Conservation (phyloP, 371 early-diverging fungal species). For the Circinella minor region DNA sequence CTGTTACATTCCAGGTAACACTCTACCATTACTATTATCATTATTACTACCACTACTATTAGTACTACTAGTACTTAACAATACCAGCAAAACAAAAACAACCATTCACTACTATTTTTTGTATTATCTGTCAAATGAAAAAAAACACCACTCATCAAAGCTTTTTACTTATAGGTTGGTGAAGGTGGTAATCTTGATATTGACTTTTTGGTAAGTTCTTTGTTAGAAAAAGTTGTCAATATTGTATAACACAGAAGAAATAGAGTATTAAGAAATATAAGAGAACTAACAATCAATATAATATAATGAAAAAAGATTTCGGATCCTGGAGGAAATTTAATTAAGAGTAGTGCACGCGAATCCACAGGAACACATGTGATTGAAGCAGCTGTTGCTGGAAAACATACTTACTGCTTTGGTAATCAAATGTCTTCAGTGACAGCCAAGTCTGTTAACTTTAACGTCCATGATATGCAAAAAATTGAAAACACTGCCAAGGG, state of each 20-base stretch:
- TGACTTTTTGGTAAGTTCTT: slow-evolving; percentile 70
- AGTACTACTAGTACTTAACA: no score
- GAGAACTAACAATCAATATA: not conserved
- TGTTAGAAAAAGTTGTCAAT: no score
- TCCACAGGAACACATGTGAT: slow-evolving; percentile 60
- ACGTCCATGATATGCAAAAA: slow-evolving; percentile 43
- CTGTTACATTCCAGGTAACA: slow-evolving; percentile 66
- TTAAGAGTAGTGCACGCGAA: slow-evolving; percentile 52
- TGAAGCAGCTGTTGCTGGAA: slow-evolving; percentile 59
- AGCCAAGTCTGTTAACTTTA: slow-evolving; percentile 62
- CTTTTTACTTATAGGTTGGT: slow-evolving; percentile 51
- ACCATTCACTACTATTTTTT: no score
- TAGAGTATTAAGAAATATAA: not conserved
- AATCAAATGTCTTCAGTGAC: slow-evolving; percentile 61
- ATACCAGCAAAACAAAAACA: no score
- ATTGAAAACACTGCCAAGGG: slow-evolving; percentile 28
- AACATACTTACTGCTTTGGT: slow-evolving; percentile 78
- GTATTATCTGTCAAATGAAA: no score
- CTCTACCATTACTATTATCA: no score
- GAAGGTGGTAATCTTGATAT: slow-evolving; percentile 72
- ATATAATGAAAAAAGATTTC: slow-evolving; percentile 47
- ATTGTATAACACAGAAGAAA: not conserved
- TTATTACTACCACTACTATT: no score
- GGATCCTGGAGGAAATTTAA: slow-evolving; percentile 51
- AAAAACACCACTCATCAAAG: not conserved